phyloP scores from a whole-genome alignment of 208 protist genomes.

The Strigomonas galati region DNA sequence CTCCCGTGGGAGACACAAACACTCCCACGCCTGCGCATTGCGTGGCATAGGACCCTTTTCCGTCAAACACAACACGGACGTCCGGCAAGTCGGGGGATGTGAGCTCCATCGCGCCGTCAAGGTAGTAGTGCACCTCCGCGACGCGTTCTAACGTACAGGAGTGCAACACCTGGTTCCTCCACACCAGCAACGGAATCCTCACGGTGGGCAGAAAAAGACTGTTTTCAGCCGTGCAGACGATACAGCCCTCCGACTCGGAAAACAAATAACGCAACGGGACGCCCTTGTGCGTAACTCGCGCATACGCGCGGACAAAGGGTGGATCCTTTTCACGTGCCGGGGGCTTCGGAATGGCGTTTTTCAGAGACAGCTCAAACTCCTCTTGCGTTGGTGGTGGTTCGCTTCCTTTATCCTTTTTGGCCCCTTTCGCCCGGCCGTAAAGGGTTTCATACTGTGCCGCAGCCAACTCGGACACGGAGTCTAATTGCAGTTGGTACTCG shows the following conservation, averaged over 20 bases:
- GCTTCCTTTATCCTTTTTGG: constrained; percentile 27
- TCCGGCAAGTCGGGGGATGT: constrained; percentile 24
- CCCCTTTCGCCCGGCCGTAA: constrained; percentile 19
- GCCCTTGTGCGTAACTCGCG: constrained; percentile 14
- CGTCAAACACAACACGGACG: constrained; percentile 40
- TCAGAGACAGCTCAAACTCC: constrained; percentile 40
- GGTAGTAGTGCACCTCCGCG: constrained; percentile 23
- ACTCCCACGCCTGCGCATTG: constrained; percentile 1
- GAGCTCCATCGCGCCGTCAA: constrained; percentile 50
- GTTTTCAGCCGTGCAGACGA: background rate
- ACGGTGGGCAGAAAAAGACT: background rate
- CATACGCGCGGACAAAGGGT: background rate
- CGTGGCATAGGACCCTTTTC: constrained; percentile 40
- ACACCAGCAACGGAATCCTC: constrained; percentile 37
- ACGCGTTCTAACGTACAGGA: constrained; percentile 21
- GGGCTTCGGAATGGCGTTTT: constrained; percentile 41
- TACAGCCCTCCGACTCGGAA: background rate
- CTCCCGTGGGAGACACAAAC: constrained; percentile 10
- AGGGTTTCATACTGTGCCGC: constrained; percentile 54
- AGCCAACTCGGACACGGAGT: constrained; percentile 43
- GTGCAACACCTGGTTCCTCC: constrained; percentile 23
- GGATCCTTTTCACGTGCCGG: constrained; percentile 1
- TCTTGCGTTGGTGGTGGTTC: constrained; percentile 41
- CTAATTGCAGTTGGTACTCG: constrained; percentile 38
- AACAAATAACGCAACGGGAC: constrained; percentile 9